Evolutionary conservation across 768 basidiomycete genomes (phyloP), one percentile per base, ranked within the genome.

Genomic region (Russula dissimulans): DNA sequence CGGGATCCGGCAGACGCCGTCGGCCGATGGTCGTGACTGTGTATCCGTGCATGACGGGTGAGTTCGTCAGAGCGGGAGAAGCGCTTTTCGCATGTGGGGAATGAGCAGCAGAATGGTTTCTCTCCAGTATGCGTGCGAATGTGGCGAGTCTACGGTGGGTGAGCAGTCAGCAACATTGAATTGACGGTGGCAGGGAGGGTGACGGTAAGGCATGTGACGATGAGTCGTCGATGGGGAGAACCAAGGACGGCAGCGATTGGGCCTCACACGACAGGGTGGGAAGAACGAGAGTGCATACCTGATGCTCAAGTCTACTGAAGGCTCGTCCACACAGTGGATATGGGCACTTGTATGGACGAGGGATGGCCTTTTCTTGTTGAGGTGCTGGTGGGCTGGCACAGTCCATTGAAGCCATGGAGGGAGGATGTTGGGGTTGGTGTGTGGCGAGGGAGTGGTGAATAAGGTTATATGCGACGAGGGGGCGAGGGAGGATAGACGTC

Each of bases 51-150:
- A 69, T 99, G 95, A 59, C 95, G 82, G 32, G 95, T 99, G 65
- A 99, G 83, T 74, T 99, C 95, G 77, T 99, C 95, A n/a, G 91
- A 93, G 60, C 95, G 86, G 17, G 91, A 94, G 73, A 99, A 99
- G 5, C 94, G 88, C 73, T 98, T 99, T 74, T 97, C 95, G 80
- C 95, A 99, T n/a, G 85, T 83, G 4, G 91, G 85, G 71, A 86
- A 91, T 1, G 84, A 86, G 81, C 95, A 99, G 22, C 83, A 81
- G 68, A 97, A 97, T 3, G 95, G 95, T 67, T 97, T 97, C 75
- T 99, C 95, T 69, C 95, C 95, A 0, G 95, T 99, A 72, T 99
- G 95, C 0, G 95, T 99, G 61, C 95, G 88, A 56, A 97, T 97
- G 70, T 99, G 95, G 63, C 95, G 87, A 18, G 95, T 99, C 91